Conservation (phyloP, 768 basidiomycete genomes). For the Lactarius hatsudake region DNA sequence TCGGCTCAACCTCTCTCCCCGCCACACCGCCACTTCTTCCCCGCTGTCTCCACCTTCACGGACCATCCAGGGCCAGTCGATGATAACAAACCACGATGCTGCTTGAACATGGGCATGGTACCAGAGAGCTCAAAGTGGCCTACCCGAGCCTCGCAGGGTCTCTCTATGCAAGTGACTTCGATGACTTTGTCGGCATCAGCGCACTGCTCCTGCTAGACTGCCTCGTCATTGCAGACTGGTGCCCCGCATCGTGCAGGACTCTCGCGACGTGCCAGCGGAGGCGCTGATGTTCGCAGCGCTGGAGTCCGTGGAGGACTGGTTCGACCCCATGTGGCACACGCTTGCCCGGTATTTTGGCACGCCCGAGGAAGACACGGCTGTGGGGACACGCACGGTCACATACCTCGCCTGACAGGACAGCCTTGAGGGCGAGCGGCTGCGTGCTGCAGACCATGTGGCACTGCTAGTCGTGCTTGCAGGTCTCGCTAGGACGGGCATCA, state of each 20-base stretch:
- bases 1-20: conserved; percentile 23
- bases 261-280: conserved; percentile 32
- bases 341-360: conserved; percentile 44
- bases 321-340: conserved; percentile 43
- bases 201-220: conserved; percentile 75
- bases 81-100: conserved; percentile 31
- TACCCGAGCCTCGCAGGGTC: conserved; percentile 60
- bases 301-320: conserved; percentile 34
- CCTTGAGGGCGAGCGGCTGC: conserved; percentile 45
- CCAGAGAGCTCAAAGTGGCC: conserved; percentile 52
- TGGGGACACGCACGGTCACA: conserved; percentile 52
- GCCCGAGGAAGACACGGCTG: conserved; percentile 17
- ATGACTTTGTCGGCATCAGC: conserved; percentile 66
- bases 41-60: conserved; percentile 60
- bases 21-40: conserved; percentile 51
- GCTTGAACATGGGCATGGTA: conserved; percentile 34
- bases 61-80: conserved; percentile 40
- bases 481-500: conserved; percentile 37
- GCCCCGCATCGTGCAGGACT: conserved; percentile 44
- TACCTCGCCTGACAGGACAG: conserved; percentile 66
- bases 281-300: conserved; percentile 37
- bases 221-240: conserved; percentile 72
- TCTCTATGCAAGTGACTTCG: conserved; percentile 63
- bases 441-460: conserved; percentile 52
- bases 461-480: conserved; percentile 56